These are phyloP conservation scores for Talaromyces funiculosus DNA, from an alignment of 2,329 filamentous ascomycete genomes.

Conservation along the genomic window DNA sequence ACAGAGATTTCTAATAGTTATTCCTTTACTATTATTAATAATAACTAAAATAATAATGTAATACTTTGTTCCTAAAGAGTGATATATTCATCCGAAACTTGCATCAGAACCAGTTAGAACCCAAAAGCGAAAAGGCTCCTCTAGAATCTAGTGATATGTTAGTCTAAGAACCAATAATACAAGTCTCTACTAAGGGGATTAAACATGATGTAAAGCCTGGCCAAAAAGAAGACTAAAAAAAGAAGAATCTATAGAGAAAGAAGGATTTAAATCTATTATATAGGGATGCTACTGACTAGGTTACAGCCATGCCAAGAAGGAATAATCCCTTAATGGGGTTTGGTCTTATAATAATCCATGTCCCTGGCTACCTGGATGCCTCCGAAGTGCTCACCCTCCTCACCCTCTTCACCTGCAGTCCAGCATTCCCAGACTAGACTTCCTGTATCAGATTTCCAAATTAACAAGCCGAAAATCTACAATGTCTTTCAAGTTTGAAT, in stretches of 20 bases:
- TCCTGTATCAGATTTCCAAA: background rate
- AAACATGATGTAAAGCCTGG: too few species aligned
- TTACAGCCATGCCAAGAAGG: background rate
- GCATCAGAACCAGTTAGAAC: too few species aligned
- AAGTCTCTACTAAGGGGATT: background rate
- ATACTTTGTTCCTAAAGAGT: too few species aligned
- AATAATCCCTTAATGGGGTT: background rate
- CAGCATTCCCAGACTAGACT: background rate
- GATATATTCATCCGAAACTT: too few species aligned
- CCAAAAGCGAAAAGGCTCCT: too few species aligned
- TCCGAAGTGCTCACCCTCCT: background rate
- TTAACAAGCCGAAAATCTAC: background rate
- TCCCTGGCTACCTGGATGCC: background rate
- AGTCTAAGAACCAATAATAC: too few species aligned
- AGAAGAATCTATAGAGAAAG: background rate
- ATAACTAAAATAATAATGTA: too few species aligned
- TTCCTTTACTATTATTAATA: too few species aligned
- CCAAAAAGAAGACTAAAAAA: background rate
- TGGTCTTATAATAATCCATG: background rate
- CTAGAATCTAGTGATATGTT: too few species aligned
- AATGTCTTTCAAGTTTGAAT: background rate
- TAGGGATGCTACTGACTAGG: background rate
- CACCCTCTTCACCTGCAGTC: background rate
- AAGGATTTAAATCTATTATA: background rate
- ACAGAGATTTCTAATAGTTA: too few species aligned